Base-by-base conservation (phyloP, 176 grass and related monocot species). In the Rhipidocladum racemiflorum region DNA sequence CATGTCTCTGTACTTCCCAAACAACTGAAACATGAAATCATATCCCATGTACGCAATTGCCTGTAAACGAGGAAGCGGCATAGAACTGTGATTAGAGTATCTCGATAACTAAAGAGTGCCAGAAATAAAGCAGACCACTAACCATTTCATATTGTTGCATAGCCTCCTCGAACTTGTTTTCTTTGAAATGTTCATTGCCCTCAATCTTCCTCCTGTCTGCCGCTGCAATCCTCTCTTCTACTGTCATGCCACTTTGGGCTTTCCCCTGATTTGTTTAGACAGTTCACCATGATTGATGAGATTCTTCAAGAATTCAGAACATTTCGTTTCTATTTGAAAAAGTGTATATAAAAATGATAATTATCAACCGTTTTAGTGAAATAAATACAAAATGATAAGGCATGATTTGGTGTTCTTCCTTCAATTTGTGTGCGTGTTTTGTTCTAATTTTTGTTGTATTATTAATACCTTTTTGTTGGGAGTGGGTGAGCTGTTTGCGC, bases 71-170 rank as follows among this genome's bases (percentile, higher is more conserved):
- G 57, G 45, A 75, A 39, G n/a, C 42, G 27, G 27, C 42, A 70
- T 15, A 77, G n/a, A 16, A 78, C 2, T 35, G 20, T 78, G 55
- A 86, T 71, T 62, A 15, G 35, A 64, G 43, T 46, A 57, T 30
- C 4, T n/a, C 13, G 5, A 21, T 20, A 82, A 61, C 32, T 14
- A 50, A 30, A 66, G 18, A 7, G 34, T 30, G 56, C 17, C n/a
- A 24, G 29, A 81, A 45, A 10, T 84, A 79, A 39, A 68, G 17
- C 23, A 68, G 23, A 5, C 6, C 28, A 46, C 69, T 70, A 68
- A 98, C 89, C 96, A 98, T 95, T 91, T 95, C 92, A 82, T 98
- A 98, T 62, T 95, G 96, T 60, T 95, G 92, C 92, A 95, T 98
- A 48, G 96, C 92, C 68, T 90, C 96, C 24, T 91, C 77, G 83